Percentiles rank a stretch among this genome's conserved stretches.
phyloP scores from a whole-genome alignment of 2,329 filamentous ascomycete genomes.

The Ceratocystis colombiana region DNA sequence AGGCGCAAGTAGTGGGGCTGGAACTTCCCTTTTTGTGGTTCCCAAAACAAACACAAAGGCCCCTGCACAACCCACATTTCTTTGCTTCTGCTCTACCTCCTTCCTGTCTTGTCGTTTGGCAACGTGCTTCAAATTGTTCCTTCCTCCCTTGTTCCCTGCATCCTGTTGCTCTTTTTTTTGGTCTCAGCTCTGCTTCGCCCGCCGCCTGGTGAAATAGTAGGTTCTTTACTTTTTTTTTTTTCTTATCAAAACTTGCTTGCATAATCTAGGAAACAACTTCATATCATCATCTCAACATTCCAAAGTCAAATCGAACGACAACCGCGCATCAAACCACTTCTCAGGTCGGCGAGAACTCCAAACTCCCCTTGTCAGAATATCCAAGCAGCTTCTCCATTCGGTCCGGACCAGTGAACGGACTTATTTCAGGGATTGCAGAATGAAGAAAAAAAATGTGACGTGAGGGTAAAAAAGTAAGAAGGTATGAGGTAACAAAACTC shows the following conservation, averaged over 20 bases:
- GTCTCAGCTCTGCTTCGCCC: neutral
- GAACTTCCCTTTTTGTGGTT: constrained; percentile 23
- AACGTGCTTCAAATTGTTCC: neutral
- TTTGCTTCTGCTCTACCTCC: constrained; percentile 1
- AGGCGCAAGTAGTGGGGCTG: constrained; percentile 14
- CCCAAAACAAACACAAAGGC: neutral
- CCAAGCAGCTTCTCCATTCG: constrained; percentile 1
- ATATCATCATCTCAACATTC: neutral
- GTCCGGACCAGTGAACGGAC: constrained; percentile 13
- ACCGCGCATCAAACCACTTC: neutral
- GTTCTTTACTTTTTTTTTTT: neutral
- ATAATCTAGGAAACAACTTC: neutral
- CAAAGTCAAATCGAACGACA: constrained; percentile 1
- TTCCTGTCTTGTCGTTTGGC: constrained; percentile 8
- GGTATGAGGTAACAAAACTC: neutral
- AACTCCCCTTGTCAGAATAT: neutral
- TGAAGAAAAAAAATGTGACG: neutral
- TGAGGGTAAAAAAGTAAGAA: neutral
- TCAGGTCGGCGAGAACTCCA: neutral
- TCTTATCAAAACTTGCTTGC: neutral
- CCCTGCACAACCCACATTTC: neutral
- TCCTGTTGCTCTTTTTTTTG: neutral
- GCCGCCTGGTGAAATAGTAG: neutral
- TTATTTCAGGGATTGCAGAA: neutral
- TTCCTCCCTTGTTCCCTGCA: constrained; percentile 1